Conservation (phyloP, 441 rosid genomes). For the Eruca vesicaria region DNA sequence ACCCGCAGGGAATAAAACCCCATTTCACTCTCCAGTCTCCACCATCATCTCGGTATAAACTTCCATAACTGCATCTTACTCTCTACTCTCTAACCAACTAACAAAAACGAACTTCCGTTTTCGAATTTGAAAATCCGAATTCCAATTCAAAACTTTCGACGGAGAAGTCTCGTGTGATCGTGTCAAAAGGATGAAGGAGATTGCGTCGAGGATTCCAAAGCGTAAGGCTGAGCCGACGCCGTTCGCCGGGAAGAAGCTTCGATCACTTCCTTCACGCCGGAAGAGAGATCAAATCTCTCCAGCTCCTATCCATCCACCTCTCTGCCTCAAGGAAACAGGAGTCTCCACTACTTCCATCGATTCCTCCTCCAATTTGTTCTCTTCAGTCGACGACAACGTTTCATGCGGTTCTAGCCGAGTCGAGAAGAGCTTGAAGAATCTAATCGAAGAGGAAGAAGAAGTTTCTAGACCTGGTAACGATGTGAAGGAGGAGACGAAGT, state of each 20-base stretch:
- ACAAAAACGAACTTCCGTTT: conserved; percentile 5
- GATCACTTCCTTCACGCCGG: conserved; percentile 54
- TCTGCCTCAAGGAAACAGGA: conserved; percentile 2
- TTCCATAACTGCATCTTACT: conserved; percentile 41
- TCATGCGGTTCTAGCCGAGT: conserved; percentile 53
- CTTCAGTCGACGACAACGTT: conserved; percentile 43
- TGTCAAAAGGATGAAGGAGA: conserved; percentile 39
- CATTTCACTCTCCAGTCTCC: not conserved
- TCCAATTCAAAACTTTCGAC: conserved; percentile 14
- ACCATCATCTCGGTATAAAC: conserved; percentile 29
- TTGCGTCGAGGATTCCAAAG: conserved; percentile 28
- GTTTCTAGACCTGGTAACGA: conserved; percentile 29
- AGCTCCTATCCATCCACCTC: conserved; percentile 25
- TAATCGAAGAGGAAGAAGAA: conserved; percentile 21
- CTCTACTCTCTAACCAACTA: conserved; percentile 22
- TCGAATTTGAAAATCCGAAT: conserved; percentile 20
- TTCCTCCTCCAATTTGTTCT: conserved; percentile 39
- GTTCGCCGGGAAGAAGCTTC: conserved; percentile 51
- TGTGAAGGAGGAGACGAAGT: conserved; percentile 26
- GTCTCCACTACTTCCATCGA: conserved; percentile 36
- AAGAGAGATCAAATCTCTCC: conserved; percentile 54
- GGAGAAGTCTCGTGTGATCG: not conserved
- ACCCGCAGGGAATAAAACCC: conserved; percentile 9
- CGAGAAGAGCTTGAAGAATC: conserved; percentile 33
- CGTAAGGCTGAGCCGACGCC: conserved; percentile 31